Base-by-base conservation (phyloP, 352 stramenopile species). In the Phytophthora sp. region DNA sequence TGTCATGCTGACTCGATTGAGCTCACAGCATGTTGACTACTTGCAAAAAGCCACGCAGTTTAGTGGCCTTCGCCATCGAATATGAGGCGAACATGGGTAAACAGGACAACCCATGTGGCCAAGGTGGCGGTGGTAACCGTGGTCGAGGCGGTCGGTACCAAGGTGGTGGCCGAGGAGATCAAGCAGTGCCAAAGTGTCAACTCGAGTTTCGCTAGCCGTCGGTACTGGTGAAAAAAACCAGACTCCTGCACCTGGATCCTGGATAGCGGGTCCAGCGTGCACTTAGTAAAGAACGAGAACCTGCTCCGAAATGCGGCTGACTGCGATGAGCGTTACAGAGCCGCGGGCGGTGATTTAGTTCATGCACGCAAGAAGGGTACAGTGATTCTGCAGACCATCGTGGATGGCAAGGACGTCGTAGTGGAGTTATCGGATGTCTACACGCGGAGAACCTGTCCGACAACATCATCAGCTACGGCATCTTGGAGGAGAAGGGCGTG, bases 181-280 rank as follows among this genome's bases (percentile, higher is more conserved):
- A 46, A 2, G 24, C 16, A n/a, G 5, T 13, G 38, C 38, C 4
- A 24, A 46, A 26, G 38, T 1, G 5, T 5, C 20, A 12, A 50
- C 11, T 7, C 42, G 31, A 16, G 27, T 64, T 24, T 18, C 35
- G 33, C 33, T 57, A 24, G 46, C 26, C 20, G 29, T 66, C 1
- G 13, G 35, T 13, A 44, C 20, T 2, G 27, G 4, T 7, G 35
- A 13, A 7, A 13, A 26, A 7, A 11, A n/a, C n/a, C 20, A 3
- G 21, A 41, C 15, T 15, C 11, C 5, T 21, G 42, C n/a, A 31
- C 44, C 11, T 67, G 59, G 44, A 57, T 67, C 4, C 9, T 61
- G 13, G 59, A 61, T 18, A 67, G 41, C 50, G 58, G 39, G 20
- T 56, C 59, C 9, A 67, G 41, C 16, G 41, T 67, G 16, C 50